phyloP scores from a whole-genome alignment of 2,329 filamentous ascomycete genomes.

The Aspergillus aculeatinus region DNA sequence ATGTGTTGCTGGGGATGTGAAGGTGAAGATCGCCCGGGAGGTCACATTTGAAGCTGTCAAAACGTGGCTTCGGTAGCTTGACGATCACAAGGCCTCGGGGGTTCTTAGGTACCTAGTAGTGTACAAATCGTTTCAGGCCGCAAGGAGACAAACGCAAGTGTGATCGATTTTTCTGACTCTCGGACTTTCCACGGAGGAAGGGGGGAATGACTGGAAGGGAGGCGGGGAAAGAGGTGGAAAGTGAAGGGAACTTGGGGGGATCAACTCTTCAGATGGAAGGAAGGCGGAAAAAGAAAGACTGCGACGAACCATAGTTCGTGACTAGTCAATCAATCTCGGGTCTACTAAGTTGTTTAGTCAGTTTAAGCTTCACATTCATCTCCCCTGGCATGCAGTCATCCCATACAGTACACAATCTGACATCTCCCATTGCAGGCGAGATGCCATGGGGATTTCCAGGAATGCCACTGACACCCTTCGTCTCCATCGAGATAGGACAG shows the following conservation, averaged over 20 bases:
- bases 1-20: background rate
- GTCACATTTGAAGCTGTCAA: constrained; percentile 2
- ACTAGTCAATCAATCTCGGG: constrained; percentile 5
- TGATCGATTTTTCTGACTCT: background rate
- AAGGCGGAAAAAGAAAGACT: constrained; percentile 3
- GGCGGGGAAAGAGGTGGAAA: background rate
- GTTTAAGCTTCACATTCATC: constrained; percentile 11
- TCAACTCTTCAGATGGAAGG: constrained; percentile 1
- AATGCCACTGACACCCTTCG: background rate
- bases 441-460: background rate
- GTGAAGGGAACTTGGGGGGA: background rate
- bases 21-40: background rate
- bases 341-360: constrained; percentile 1
- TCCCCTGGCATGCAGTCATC: constrained; percentile 6
- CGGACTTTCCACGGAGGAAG: background rate
- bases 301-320: constrained; percentile 10
- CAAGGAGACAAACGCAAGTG: constrained; percentile 11
- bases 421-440: constrained; percentile 1
- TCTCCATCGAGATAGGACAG: background rate
- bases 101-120: background rate
- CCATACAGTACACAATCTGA: constrained; percentile 6
- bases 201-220: background rate
- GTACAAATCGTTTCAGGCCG: background rate
- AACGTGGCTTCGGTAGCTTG: constrained; percentile 3
- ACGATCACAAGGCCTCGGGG: background rate